Evolutionary conservation across 805 yeast genomes (phyloP).

Genomic region (Jamesozyma rosinii): DNA sequence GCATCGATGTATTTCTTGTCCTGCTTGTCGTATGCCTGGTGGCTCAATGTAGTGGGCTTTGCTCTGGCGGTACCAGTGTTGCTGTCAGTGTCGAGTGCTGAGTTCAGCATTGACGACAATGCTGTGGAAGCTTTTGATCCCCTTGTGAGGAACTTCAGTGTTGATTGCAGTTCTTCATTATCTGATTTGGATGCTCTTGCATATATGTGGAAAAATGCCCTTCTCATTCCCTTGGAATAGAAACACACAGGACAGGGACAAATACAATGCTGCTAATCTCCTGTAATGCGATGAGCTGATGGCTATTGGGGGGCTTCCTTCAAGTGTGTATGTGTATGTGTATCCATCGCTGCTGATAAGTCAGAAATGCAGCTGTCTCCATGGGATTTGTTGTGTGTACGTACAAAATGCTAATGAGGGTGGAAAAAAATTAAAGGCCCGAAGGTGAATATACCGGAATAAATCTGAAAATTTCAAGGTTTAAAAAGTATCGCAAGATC

Average conservation of each 20-base stretch:
- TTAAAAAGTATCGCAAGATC: not conserved
- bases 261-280: too few species aligned
- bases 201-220: conserved; percentile 17
- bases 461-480: not conserved
- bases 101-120: conserved; percentile 2
- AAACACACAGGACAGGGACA: too few species aligned
- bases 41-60: not conserved
- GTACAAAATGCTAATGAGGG: too few species aligned
- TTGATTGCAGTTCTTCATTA: conserved; percentile 18
- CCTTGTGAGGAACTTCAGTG: conserved; percentile 20
- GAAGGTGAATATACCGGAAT: too few species aligned
- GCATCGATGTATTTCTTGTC: conserved; percentile 19
- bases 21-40: not conserved
- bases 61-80: not conserved
- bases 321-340: too few species aligned
- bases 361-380: too few species aligned
- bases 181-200: conserved; percentile 14
- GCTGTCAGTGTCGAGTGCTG: not conserved
- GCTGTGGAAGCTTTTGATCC: conserved; percentile 9
- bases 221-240: conserved; percentile 9
- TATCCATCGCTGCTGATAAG: too few species aligned
- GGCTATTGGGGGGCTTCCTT: too few species aligned
- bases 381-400: too few species aligned
- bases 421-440: too few species aligned
- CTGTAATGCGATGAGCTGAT: too few species aligned